Conservation (phyloP, 768 basidiomycete species). For the Cubamyces sp. region DNA sequence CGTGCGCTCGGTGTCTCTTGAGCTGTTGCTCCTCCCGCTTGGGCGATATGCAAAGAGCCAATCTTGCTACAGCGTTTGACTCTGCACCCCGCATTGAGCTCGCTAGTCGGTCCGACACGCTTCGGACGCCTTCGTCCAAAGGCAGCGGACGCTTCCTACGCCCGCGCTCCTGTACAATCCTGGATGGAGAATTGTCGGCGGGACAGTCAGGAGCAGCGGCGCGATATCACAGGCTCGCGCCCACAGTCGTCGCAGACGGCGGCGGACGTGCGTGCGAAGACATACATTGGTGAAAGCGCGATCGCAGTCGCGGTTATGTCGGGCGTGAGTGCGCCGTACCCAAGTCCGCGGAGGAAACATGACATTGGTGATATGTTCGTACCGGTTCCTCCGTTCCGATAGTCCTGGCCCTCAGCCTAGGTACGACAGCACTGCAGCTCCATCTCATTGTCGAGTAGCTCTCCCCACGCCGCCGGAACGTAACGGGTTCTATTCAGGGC, state of each 20-base stretch:
- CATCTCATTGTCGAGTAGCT: too few relatives aligned
- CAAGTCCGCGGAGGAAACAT: too few relatives aligned
- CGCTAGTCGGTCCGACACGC: background rate
- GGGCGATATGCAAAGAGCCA: background rate
- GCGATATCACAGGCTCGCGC: background rate
- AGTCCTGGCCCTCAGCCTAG: too few relatives aligned
- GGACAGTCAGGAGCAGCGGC: background rate
- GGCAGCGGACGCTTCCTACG: constrained; percentile 1
- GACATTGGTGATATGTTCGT: too few relatives aligned
- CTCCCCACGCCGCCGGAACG: too few relatives aligned
- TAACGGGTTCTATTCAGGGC: too few relatives aligned
- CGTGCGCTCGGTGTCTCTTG: background rate
- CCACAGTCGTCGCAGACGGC: background rate
- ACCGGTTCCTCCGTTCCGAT: too few relatives aligned
- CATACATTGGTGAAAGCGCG: background rate
- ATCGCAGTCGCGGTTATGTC: background rate
- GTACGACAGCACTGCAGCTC: too few relatives aligned
- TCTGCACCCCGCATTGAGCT: background rate
- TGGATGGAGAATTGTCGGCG: constrained; percentile 10
- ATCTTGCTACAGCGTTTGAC: background rate
- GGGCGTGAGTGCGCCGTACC: background rate
- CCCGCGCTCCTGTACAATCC: background rate
- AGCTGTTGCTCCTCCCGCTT: background rate
- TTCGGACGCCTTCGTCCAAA: background rate
- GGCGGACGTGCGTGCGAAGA: background rate